phyloP scores from a whole-genome alignment of 2,329 filamentous ascomycete genomes.

The Fusarium sp. region DNA sequence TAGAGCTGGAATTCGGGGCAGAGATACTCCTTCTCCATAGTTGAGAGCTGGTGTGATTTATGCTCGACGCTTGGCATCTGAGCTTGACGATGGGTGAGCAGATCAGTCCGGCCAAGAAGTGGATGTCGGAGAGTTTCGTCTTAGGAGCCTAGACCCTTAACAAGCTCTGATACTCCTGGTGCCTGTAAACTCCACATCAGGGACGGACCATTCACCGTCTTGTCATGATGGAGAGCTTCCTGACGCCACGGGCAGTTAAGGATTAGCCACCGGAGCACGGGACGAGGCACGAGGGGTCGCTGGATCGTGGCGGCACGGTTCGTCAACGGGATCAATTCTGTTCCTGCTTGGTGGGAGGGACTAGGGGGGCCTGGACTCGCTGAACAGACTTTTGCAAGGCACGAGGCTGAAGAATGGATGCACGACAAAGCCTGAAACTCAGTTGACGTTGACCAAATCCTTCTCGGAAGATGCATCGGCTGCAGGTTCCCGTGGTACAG shows the following conservation, averaged over 20 bases:
- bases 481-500: conserved; percentile 31
- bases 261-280: conserved; percentile 1
- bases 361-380: conserved; percentile 28
- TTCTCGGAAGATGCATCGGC: conserved; percentile 7
- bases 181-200: conserved; percentile 1
- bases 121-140: conserved; percentile 8
- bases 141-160: conserved; percentile 3
- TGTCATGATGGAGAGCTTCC: neutral
- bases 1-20: conserved; percentile 21
- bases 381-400: conserved; percentile 20
- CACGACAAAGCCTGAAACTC: conserved; percentile 19
- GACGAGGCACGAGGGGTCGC: neutral
- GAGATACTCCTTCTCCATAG: neutral
- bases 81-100: neutral
- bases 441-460: conserved; percentile 4
- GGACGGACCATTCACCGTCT: conserved; percentile 2
- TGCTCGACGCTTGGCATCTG: neutral
- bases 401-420: conserved; percentile 24
- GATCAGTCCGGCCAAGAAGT: conserved; percentile 2
- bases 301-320: conserved; percentile 26
- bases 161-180: neutral
- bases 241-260: neutral
- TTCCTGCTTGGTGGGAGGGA: conserved; percentile 16
- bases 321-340: conserved; percentile 25
- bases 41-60: neutral